phyloP scores from a whole-genome alignment of 345 rosid genomes.

The Limnanthes douglasii region DNA sequence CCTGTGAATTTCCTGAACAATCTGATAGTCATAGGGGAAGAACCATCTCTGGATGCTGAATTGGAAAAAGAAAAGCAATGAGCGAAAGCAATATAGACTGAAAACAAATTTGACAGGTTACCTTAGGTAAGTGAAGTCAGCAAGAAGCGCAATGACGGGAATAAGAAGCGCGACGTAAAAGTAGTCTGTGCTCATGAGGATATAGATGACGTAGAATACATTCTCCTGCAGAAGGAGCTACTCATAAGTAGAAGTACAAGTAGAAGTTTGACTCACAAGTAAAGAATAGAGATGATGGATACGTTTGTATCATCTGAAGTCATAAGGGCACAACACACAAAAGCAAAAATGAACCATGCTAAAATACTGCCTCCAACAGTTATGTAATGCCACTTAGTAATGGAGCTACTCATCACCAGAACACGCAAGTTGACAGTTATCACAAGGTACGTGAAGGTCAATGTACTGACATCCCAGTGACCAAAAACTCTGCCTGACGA shows the following conservation, averaged over 20 bases:
- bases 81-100: no score
- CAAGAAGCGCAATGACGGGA: slow-evolving; percentile 76
- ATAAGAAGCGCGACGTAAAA: slow-evolving; percentile 77
- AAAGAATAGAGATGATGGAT: neutral
- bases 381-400: slow-evolving; percentile 83
- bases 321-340: slow-evolving; percentile 50
- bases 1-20: slow-evolving; percentile 80
- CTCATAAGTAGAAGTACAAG: neutral
- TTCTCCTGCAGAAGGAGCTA: slow-evolving; percentile 56
- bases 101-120: slow-evolving; percentile 8
- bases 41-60: slow-evolving; percentile 87
- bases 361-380: slow-evolving; percentile 87
- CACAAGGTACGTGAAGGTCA: slow-evolving; percentile 92
- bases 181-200: slow-evolving; percentile 77
- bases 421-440: slow-evolving; percentile 87
- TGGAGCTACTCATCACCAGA: slow-evolving; percentile 86
- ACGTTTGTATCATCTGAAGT: slow-evolving; percentile 31
- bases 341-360: slow-evolving; percentile 75
- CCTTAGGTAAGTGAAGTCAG: slow-evolving; percentile 91
- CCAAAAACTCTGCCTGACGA: slow-evolving; percentile 82
- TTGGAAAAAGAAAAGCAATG: slow-evolving; percentile 1
- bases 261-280: slow-evolving; percentile 3
- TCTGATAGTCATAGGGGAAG: slow-evolving; percentile 91
- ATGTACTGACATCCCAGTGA: slow-evolving; percentile 95
- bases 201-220: slow-evolving; percentile 63